Percentiles rank a stretch among this genome's conserved stretches.
These are phyloP conservation scores for Crucihimalaya himalaica DNA, from an alignment of 345 rosid species.

Conservation along the genomic window DNA sequence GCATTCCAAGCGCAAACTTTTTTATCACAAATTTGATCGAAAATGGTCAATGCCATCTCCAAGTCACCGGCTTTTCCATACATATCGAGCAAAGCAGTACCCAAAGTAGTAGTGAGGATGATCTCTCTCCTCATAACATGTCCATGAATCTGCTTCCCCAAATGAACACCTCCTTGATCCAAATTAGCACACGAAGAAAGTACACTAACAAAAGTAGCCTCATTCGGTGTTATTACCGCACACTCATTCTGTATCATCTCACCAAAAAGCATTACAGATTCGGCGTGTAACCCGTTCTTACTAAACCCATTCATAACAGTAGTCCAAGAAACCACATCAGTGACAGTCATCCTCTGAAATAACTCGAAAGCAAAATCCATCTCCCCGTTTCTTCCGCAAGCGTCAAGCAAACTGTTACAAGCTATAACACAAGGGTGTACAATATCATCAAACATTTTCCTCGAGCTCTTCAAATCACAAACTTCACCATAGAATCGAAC, in stretches of 20 bases:
- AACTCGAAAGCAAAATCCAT: slow-evolving; percentile 52
- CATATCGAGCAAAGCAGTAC: slow-evolving; percentile 66
- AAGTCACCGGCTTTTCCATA: slow-evolving; percentile 63
- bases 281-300: slow-evolving; percentile 42
- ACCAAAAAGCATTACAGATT: slow-evolving; percentile 49
- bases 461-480: slow-evolving; percentile 39
- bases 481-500: slow-evolving; percentile 46
- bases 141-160: slow-evolving; percentile 73
- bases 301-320: slow-evolving; percentile 64
- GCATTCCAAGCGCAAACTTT: slow-evolving; percentile 73
- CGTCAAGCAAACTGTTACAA: slow-evolving; percentile 62
- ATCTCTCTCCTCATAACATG: slow-evolving; percentile 46
- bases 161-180: slow-evolving; percentile 43
- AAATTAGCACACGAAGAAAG: slow-evolving; percentile 65
- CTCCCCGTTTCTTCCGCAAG: slow-evolving; percentile 59
- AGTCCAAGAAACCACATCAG: slow-evolving; percentile 78
- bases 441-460: slow-evolving; percentile 63
- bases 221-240: slow-evolving; percentile 53
- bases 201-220: slow-evolving; percentile 63
- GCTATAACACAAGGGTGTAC: slow-evolving; percentile 49
- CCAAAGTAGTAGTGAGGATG: slow-evolving; percentile 41
- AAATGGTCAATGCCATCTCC: slow-evolving; percentile 43
- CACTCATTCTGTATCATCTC: slow-evolving; percentile 46
- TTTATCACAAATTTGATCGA: slow-evolving; percentile 40
- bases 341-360: slow-evolving; percentile 52